These are phyloP conservation scores for Neurospora sp. DNA, from an alignment of 495 filamentous ascomycete genomes.

Conservation along the genomic window DNA sequence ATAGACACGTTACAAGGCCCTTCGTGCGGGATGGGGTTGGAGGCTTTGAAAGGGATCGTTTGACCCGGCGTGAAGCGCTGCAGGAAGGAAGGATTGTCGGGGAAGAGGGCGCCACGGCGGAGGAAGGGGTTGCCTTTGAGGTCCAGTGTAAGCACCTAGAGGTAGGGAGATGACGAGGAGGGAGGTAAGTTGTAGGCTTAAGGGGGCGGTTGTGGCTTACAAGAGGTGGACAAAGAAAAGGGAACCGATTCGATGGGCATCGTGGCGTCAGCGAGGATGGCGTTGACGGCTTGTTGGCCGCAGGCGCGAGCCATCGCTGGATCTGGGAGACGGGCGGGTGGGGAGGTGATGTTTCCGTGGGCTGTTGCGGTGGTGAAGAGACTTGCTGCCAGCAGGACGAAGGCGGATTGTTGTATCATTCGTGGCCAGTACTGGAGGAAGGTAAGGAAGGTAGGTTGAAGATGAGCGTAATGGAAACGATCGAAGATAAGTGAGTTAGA, in stretches of 20 bases:
- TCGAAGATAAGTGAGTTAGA: not conserved
- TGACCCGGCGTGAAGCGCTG: slow-evolving; percentile 49
- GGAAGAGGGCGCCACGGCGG: slow-evolving; percentile 61
- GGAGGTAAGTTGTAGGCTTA: not conserved
- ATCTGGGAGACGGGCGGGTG: slow-evolving; percentile 49
- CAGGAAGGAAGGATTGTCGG: slow-evolving; percentile 53
- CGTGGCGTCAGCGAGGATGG: slow-evolving; percentile 48
- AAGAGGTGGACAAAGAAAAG: not conserved
- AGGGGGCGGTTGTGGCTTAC: not conserved
- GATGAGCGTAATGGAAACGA: not conserved
- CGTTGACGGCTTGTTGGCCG: slow-evolving; percentile 47
- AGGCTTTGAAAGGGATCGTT: slow-evolving; percentile 40
- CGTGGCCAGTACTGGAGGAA: slow-evolving; percentile 16
- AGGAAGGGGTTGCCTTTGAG: slow-evolving; percentile 25
- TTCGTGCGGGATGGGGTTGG: slow-evolving; percentile 48
- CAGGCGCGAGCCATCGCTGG: slow-evolving; percentile 48
- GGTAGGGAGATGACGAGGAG: not conserved
- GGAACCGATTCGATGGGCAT: slow-evolving; percentile 14
- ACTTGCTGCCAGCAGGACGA: slow-evolving; percentile 28
- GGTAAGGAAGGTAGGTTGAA: not conserved
- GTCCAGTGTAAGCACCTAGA: not conserved
- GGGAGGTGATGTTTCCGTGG: slow-evolving; percentile 53
- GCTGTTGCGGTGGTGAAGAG: slow-evolving; percentile 42
- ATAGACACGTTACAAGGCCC: slow-evolving; percentile 60
- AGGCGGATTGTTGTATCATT: not conserved